Base-by-base conservation (phyloP, 2,329 filamentous ascomycete genomes). In the Tricladium varicosporioides region DNA sequence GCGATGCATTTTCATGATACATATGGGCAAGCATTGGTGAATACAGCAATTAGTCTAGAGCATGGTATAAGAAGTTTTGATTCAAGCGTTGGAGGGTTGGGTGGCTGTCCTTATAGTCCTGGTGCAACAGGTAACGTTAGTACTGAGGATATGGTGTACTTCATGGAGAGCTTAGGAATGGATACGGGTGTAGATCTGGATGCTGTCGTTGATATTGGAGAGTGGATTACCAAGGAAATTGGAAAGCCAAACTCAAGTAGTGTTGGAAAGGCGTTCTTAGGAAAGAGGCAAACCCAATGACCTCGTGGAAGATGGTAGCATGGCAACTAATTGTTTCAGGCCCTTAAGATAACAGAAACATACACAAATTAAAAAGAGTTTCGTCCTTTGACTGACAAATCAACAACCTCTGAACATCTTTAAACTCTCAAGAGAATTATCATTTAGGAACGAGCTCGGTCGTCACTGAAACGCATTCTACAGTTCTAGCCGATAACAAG, bases 1-100 rank as follows among this genome's bases (percentile, higher is more conserved):
- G 89, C 89, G 0, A 85, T 92, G 75, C 91, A 96, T 72, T 93
- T 95, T 67, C 91, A 96, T 72, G 90, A 96, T 69, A 95, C 91
- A 1, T 93, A 92, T 69, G 91, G 90, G 1, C 88, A 92, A 75
- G 91, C 90, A 1, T 76, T 93, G n/a, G 87, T 91, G 7, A 95
- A 95, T 69, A 87, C 86, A 5, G 85, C 89, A 10, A 85, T 92
- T 0, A 86, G 87, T 40, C 80, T 94, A 31, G 87, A 91, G 69
- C 84, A 89, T 64, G 91, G 91, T 0, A 82, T 95, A 43, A 76
- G 89, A 32, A 89, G 83, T 0, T 94, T 95, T 69, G 91, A 96
- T 69, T 84, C 83, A 62, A 89, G 88, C 53, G 88, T 95, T 1
- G 89, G 84, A 1, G 91, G 91, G 0, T 77, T 96, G 0, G 91